These are phyloP conservation scores for Mycena citricolor DNA, from an alignment of 1,284 basidiomycete genomes.

Conservation along the genomic window DNA sequence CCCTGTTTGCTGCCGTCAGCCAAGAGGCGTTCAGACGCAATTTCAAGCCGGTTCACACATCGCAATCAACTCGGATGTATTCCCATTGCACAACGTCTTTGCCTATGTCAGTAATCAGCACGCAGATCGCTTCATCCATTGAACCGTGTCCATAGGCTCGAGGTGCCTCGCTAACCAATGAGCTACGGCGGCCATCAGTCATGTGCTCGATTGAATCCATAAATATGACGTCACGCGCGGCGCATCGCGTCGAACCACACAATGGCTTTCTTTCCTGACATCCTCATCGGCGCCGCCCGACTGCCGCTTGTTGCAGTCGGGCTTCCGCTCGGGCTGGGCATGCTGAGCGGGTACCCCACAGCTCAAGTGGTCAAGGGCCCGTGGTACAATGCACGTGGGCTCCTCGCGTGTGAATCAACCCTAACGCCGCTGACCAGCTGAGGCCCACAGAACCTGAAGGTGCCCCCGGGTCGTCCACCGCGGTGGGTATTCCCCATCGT, in stretches of 20 bases:
- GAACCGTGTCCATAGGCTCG: background rate
- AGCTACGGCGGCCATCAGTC: no score
- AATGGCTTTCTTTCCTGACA: slow-evolving; percentile 35
- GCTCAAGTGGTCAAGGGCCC: slow-evolving; percentile 45
- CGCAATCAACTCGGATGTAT: slow-evolving; percentile 60
- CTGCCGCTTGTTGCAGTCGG: slow-evolving; percentile 63
- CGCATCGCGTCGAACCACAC: no score
- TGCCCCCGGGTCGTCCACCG: slow-evolving; percentile 50
- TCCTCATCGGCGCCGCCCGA: slow-evolving; percentile 57
- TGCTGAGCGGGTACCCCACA: slow-evolving; percentile 51
- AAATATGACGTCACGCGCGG: no score
- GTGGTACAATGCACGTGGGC: slow-evolving; percentile 57
- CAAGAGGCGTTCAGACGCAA: slow-evolving; percentile 51
- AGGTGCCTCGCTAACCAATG: no score
- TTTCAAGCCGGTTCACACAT: slow-evolving; percentile 56
- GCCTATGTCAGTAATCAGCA: no score
- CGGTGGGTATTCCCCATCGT: slow-evolving; percentile 57
- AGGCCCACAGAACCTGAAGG: slow-evolving; percentile 37
- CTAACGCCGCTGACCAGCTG: background rate
- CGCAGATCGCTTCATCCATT: background rate
- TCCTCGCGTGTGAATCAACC: background rate
- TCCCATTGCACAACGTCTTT: slow-evolving; percentile 45
- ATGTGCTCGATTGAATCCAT: background rate
- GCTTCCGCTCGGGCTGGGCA: slow-evolving; percentile 58
- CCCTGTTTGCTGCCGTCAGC: slow-evolving; percentile 54